Percentiles rank a stretch among this genome's conserved stretches.
Conservation (phyloP, 2,329 filamentous ascomycete genomes). For the Xylariomycetidae sp. region DNA sequence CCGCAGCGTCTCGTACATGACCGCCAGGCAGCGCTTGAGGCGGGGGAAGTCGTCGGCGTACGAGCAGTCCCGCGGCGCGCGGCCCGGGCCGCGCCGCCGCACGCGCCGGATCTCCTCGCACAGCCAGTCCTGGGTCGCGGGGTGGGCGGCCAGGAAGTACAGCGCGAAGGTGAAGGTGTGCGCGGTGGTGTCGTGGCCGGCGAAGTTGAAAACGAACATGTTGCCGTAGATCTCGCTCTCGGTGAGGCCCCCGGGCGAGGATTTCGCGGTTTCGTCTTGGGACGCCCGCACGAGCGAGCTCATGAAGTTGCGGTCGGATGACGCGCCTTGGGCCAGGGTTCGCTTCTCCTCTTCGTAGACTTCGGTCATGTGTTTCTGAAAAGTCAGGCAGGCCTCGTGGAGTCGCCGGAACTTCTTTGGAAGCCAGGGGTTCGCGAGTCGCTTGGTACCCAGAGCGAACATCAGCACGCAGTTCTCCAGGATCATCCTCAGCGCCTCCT, state of each 20-base stretch:
- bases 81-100: slow-evolving; percentile 10
- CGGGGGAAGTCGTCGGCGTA: slow-evolving; percentile 32
- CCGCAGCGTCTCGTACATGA: slow-evolving; percentile 35
- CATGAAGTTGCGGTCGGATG: slow-evolving; percentile 2
- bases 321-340: slow-evolving; percentile 6
- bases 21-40: slow-evolving; percentile 31
- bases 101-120: slow-evolving; percentile 30
- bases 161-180: slow-evolving; percentile 35
- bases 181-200: slow-evolving; percentile 45
- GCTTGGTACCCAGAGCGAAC: slow-evolving; percentile 13
- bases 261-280: slow-evolving; percentile 12
- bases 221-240: slow-evolving; percentile 42
- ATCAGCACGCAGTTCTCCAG: slow-evolving; percentile 21
- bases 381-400: slow-evolving; percentile 11
- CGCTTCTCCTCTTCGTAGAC: slow-evolving; percentile 19
- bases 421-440: slow-evolving; percentile 10
- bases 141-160: slow-evolving; percentile 36
- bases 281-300: slow-evolving; percentile 7
- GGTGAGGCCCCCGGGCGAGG: slow-evolving; percentile 18
- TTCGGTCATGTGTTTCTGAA: slow-evolving; percentile 18
- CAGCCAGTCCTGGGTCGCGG: slow-evolving; percentile 38
- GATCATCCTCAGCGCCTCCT: slow-evolving; percentile 14
- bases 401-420: slow-evolving; percentile 6
- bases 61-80: slow-evolving; percentile 23
- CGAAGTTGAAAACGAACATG: slow-evolving; percentile 41